A percentile compares a stretch with the other conserved stretches of the same genome.
These are phyloP conservation scores for Teunomyces barrocoloradensis DNA, from an alignment of 805 yeast species.

Conservation along the genomic window DNA sequence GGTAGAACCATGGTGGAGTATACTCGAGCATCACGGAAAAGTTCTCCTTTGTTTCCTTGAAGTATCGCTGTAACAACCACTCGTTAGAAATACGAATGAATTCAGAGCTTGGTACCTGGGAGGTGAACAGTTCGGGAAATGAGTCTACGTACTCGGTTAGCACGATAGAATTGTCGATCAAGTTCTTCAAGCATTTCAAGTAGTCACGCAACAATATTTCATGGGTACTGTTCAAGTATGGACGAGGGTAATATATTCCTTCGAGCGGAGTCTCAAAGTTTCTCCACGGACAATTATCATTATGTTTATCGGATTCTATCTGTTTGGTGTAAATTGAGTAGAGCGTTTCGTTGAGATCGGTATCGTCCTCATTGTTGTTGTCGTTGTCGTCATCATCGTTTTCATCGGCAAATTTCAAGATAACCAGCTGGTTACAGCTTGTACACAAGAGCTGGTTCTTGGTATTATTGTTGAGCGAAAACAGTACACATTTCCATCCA, in stretches of 20 bases:
- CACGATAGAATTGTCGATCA: conserved; percentile 23
- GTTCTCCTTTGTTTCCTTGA: conserved; percentile 36
- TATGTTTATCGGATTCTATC: conserved; percentile 26
- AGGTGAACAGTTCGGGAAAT: conserved; percentile 6
- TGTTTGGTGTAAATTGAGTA: conserved; percentile 22
- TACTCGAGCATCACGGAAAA: conserved; percentile 18
- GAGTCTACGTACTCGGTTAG: conserved; percentile 11
- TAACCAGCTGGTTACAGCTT: conserved; percentile 27
- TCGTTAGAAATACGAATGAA: conserved; percentile 26
- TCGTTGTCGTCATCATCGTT: conserved; percentile 62
- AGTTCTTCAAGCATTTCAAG: conserved; percentile 23
- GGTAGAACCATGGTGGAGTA: conserved; percentile 33
- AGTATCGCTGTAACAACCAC: conserved; percentile 32
- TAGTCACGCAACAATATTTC: conserved; percentile 28
- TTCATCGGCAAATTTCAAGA: conserved; percentile 26
- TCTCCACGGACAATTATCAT: conserved; percentile 35
- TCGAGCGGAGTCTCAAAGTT: conserved; percentile 31
- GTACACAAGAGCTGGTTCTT: conserved; percentile 35
- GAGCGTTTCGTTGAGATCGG: conserved; percentile 35
- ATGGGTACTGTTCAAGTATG: conserved; percentile 29
- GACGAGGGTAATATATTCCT: conserved; percentile 34
- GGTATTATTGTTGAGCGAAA: conserved; percentile 17
- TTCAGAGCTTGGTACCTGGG: conserved; percentile 1
- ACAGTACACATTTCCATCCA: conserved; percentile 52
- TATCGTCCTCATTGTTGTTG: conserved; percentile 56